Evolutionary conservation across 2,329 filamentous ascomycete species (phyloP), one percentile per base, ranked within the genome.

Genomic region (Diaporthe citriasiana): DNA sequence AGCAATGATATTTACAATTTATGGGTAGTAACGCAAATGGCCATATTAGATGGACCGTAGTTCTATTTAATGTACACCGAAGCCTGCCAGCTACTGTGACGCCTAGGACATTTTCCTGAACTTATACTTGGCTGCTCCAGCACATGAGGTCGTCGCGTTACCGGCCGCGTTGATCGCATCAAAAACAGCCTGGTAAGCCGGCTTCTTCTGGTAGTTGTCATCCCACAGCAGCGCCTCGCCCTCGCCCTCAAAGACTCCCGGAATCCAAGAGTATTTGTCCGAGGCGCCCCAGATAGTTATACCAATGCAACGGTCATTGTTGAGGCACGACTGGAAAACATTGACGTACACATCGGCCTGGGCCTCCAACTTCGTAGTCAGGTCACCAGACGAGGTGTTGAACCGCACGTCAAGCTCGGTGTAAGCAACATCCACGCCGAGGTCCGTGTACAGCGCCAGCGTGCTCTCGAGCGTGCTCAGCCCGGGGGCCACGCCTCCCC

Each of bases 331-430:
- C 7, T 80, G 81, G 7, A 85, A 82, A 12, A 82, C 81, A 53
- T 78, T 75, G 47, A 79, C 84, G 75, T 89, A 91, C 66, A 87
- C 86, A 25, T 78, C 77, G 0, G 84, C 85, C 81, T 92, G 89
- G 35, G 42, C 12, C 4, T n/a, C 69, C 42, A 63, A 12, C 42
- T 71, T 71, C 7, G 84, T 83, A 22, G 80, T 79, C 25, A 85
- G 79, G 40, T 83, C 83, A 8, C 47, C 47, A 40, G 47, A 53
- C 1, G 82, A 78, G 1, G 80, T 78, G 4, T 82, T 84, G 4
- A 86, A 80, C 0, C 87, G 81, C 30, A 89, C 84, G 76, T 89
- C 88, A 10, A 90, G 81, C 80, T 90, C 88, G 2, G 87, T 89
- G 51, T 88, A 81, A 3, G 86, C 86, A 1, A 88, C 85, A 42